Evolutionary conservation across 768 basidiomycete species (phyloP), one percentile per base, ranked within the genome.

Genomic region (Psilocybe tampanensis): DNA sequence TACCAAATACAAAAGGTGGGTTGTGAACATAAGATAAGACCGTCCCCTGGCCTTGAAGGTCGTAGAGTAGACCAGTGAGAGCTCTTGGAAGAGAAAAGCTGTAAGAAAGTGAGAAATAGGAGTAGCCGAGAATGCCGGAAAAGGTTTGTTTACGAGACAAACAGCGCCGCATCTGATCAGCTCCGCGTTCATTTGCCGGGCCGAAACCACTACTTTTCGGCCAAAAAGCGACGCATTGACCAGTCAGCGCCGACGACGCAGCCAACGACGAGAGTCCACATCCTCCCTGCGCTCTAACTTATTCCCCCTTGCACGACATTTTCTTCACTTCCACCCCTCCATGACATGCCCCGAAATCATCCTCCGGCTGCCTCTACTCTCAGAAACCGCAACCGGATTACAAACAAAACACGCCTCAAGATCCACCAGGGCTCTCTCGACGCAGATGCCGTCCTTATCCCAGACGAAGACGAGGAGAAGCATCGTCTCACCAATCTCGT

Each of bases 371-470:
- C 88, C 65, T 87, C 90, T 59, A 84, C 89, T 64, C 88, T 90
- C 76, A 75, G 92, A 73, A 92, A 92, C 70, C 88, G 91, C 74
- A 92, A 92, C 76, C 87, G 91, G 72, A 88, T 94, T 77, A 94
- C 90, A 71, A 92, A 94, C 80, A 94, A 94, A 81, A 92, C 90
- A 66, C 86, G 91, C 59, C 89, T 94, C 69, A 90, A 85, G 79
- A 86, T 94, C 77, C 76, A 87, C 68, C 85, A 86, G 72, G 92
- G 91, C 58, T 84, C 84, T 71, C 83, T 91, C 77, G 92, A 94
- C 67, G 86, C 85, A 29, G 92, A 92, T 69, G 80, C 86, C 39
- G 76, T 90, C 62, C 82, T 91, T 56, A 85, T 91, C 62, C 90
- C 92, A 47, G 93, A 94, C 67, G 92, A 94, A 66, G 89, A 92